phyloP scores from a whole-genome alignment of 768 basidiomycete genomes.

The Tricholoma terreum region DNA sequence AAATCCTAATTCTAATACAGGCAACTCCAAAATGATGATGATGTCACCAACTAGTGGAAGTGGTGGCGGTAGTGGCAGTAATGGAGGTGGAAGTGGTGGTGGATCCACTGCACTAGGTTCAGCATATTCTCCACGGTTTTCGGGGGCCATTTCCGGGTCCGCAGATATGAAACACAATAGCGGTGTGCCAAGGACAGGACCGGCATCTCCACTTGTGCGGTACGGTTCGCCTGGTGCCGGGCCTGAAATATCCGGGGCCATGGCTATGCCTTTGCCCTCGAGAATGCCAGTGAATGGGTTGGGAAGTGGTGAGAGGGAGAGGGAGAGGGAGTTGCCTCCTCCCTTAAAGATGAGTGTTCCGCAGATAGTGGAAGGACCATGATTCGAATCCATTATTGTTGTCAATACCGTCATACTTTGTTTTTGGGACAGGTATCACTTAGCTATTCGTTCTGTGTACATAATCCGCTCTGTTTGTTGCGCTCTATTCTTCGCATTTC shows the following conservation, averaged over 20 bases:
- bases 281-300: conserved; percentile 16
- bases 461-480: no score
- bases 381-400: not conserved
- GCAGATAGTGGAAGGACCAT: conserved; percentile 40
- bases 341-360: conserved; percentile 43
- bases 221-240: conserved; percentile 22
- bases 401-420: no score
- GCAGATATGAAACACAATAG: conserved; percentile 14
- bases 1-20: conserved; percentile 17
- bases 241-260: not conserved
- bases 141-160: conserved; percentile 20
- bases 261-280: not conserved
- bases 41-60: not conserved
- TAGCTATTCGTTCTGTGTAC: no score
- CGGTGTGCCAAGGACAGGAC: conserved; percentile 20
- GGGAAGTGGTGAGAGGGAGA: conserved; percentile 27
- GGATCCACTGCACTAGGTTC: conserved; percentile 7
- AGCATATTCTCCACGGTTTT: conserved; percentile 14
- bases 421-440: no score
- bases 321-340: conserved; percentile 27
- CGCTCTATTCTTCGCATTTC: no score
- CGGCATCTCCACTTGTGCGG: conserved; percentile 30
- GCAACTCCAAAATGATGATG: conserved; percentile 1
- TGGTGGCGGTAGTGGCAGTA: not conserved
- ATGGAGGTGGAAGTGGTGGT: not conserved